Evolutionary conservation across 176 grass and related monocot species (phyloP).

Genomic region (Aegilops bicornis): DNA sequence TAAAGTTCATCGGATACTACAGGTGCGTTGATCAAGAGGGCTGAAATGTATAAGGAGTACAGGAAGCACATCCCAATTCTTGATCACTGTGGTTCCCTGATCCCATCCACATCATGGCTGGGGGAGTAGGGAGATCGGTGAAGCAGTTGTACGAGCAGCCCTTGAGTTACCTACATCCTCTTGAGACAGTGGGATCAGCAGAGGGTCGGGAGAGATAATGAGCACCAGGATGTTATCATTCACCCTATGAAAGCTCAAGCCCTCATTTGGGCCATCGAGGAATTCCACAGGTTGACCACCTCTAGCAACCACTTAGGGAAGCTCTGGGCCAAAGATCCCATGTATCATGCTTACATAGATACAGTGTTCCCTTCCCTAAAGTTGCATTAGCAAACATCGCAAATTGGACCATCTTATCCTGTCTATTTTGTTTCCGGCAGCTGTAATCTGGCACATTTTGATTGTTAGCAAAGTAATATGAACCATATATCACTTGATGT

Average conservation of each 20-base stretch:
- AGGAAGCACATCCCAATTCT: too few species aligned
- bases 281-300: constrained; percentile 53
- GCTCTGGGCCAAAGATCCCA: constrained; percentile 58
- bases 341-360: constrained; percentile 71
- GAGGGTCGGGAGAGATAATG: too few species aligned
- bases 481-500: neutral
- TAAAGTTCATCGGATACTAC: too few species aligned
- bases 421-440: neutral
- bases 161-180: too few species aligned
- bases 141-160: too few species aligned
- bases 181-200: too few species aligned
- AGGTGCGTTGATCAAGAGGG: too few species aligned
- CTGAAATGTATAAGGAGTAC: too few species aligned
- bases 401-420: neutral
- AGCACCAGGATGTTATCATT: too few species aligned
- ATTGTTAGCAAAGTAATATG: neutral
- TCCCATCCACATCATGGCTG: too few species aligned
- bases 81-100: too few species aligned
- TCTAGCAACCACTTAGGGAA: constrained; percentile 45
- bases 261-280: constrained; percentile 69
- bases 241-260: constrained; percentile 32
- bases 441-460: constrained; percentile 25
- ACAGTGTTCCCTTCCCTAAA: constrained; percentile 51
- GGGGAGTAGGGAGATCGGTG: too few species aligned
- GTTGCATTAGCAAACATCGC: neutral